phyloP scores from a whole-genome alignment of 164 flowering plant genomes.

The Akebia trifoliata region DNA sequence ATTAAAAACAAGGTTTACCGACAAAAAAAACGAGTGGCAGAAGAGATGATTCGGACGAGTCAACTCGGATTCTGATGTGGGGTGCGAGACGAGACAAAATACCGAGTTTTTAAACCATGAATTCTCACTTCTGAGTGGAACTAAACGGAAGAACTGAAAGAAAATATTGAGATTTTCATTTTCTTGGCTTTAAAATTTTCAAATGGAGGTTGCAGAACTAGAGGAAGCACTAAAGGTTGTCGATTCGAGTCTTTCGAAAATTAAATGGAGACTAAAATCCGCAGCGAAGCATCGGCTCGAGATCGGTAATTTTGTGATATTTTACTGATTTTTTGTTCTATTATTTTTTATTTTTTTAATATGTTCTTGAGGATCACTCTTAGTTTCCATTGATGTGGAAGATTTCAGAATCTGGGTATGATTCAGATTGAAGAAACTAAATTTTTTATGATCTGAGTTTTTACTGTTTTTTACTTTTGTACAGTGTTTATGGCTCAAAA shows the following conservation, averaged over 20 bases:
- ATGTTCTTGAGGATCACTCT: neutral
- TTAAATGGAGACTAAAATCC: conserved; percentile 69
- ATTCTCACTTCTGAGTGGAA: too few relatives aligned
- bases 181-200: too few relatives aligned
- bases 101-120: too few relatives aligned
- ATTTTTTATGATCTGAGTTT: neutral
- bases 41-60: too few relatives aligned
- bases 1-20: too few relatives aligned
- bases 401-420: conserved; percentile 9
- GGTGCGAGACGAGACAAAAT: too few relatives aligned
- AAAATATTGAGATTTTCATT: too few relatives aligned
- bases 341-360: neutral
- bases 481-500: neutral
- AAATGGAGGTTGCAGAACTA: conserved; percentile 28
- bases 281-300: conserved; percentile 59
- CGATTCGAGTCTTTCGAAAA: conserved; percentile 35
- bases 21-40: too few relatives aligned
- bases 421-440: neutral
- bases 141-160: too few relatives aligned
- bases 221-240: conserved; percentile 41
- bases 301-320: conserved; percentile 32
- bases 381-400: neutral
- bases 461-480: neutral
- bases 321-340: neutral
- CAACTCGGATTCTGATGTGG: too few relatives aligned